phyloP scores from a whole-genome alignment of 139 green algal species.

The Closterium sp. region DNA sequence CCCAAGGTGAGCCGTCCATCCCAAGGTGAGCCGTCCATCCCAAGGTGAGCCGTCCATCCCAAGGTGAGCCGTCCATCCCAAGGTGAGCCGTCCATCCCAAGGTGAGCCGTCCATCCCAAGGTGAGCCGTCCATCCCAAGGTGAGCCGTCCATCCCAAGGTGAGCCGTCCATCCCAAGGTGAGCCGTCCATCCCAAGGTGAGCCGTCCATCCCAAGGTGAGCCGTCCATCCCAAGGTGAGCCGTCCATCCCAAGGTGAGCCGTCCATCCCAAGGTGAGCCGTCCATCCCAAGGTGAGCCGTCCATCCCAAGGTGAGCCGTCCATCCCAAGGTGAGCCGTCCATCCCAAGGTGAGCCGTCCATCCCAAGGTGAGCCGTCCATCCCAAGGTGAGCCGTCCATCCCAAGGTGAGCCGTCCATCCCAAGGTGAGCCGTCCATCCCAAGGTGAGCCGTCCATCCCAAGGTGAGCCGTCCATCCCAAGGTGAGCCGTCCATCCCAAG shows the following conservation, averaged over 20 bases:
- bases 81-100: constrained; percentile 15
- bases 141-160: constrained; percentile 19
- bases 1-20: constrained; percentile 16
- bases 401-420: not conserved
- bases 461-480: constrained; percentile 15
- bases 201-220: too few species aligned
- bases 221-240: constrained; percentile 21
- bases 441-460: constrained; percentile 16
- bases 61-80: constrained; percentile 16
- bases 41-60: not conserved
- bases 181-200: not conserved
- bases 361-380: constrained; percentile 1
- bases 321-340: not conserved
- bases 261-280: not conserved
- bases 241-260: constrained; percentile 12
- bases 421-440: not conserved
- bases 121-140: not conserved
- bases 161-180: constrained; percentile 12
- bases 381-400: constrained; percentile 16
- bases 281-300: not conserved
- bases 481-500: too few species aligned
- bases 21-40: not conserved
- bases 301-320: constrained; percentile 16
- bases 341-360: not conserved
- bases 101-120: too few species aligned